These are phyloP conservation scores for Warburgia ugandensis DNA, from an alignment of 164 flowering plant genomes.

Conservation along the genomic window DNA sequence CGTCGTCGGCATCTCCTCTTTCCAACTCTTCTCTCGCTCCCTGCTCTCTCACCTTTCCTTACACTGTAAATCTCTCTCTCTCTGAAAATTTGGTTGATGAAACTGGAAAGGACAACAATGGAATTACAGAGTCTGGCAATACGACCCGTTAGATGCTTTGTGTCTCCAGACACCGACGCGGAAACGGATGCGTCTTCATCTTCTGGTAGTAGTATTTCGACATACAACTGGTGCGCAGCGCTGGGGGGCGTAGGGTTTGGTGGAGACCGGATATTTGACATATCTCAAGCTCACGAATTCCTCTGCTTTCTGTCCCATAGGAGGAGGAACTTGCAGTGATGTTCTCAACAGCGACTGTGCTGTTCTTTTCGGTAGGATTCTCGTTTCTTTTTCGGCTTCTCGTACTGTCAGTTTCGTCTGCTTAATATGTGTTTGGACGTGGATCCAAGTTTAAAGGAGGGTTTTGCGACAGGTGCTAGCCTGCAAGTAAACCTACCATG, in stretches of 20 bases:
- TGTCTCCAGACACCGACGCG: constrained; percentile 12
- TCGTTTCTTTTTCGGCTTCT: not conserved
- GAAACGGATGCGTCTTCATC: constrained; percentile 19
- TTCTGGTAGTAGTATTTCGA: constrained; percentile 23
- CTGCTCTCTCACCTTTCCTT: constrained; percentile 4
- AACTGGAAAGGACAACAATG: too few relatives aligned
- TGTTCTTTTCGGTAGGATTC: constrained; percentile 52
- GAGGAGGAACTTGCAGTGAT: constrained; percentile 66
- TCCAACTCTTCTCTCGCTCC: constrained; percentile 9
- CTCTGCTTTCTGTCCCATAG: constrained; percentile 73
- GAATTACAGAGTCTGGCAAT: constrained; percentile 21
- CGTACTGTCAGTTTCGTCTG: too few relatives aligned
- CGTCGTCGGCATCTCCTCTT: constrained; percentile 21
- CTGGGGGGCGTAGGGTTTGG: constrained; percentile 68
- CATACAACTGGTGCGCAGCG: constrained; percentile 60
- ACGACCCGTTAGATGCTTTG: constrained; percentile 30
- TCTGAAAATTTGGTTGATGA: not conserved
- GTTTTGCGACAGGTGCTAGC: too few relatives aligned
- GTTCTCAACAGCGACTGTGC: constrained; percentile 85
- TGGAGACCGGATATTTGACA: constrained; percentile 78
- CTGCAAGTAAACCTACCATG: too few relatives aligned
- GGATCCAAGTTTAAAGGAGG: too few relatives aligned
- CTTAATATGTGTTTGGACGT: too few relatives aligned
- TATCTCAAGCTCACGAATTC: constrained; percentile 69
- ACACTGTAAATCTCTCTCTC: constrained; percentile 18